Base-by-base conservation (phyloP, 345 rosid genomes). In the Camelina laxa region DNA sequence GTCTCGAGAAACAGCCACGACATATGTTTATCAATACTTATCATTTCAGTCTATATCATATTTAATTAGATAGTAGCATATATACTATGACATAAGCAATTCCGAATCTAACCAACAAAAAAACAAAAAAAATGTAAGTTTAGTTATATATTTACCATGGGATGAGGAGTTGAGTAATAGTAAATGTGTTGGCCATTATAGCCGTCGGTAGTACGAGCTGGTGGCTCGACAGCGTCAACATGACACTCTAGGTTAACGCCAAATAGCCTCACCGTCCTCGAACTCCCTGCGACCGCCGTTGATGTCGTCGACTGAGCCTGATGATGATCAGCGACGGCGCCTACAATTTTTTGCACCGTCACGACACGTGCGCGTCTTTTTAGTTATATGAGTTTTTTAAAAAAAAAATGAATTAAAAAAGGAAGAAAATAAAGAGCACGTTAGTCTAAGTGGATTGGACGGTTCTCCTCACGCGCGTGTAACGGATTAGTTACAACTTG, bases 181-280 rank as follows among this genome's bases (percentile, higher is more conserved):
- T 71, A 70, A 65, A 48, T 42, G 27, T 77, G 67, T 70, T 77
- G 80, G 38, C 69, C 73, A 12, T 60, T 66, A 20, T 72, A 67
- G 16, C n/a, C 73, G 15, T 60, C 76, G 1, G 60, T 72, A 1
- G 67, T 35, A 57, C 73, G 61, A 8, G 66, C 71, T 67, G 81
- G 81, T 53, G 81, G 65, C 24, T 78, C 77, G 6, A 66, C 48
- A 14, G 51, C 74, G 2, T 78, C 81, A 67, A n/a, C 53, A 15
- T 87, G 87, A 80, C 93, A 93, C 81, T 93, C 96, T 54, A 93
- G 62, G 75, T 93, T 87, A 67, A 93, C 97, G n/a, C 98, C 98
- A 41, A 93, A 93, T 15, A 93, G 81, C 81, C 98, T 87, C 63
- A 88, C 74, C 60, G 83, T 84, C 85, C 70, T 93, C 2, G 93